Percentiles rank a stretch among this genome's conserved stretches.
These are phyloP conservation scores for Phanerodontia chrysosporium DNA, from an alignment of 768 basidiomycete genomes.

Conservation along the genomic window DNA sequence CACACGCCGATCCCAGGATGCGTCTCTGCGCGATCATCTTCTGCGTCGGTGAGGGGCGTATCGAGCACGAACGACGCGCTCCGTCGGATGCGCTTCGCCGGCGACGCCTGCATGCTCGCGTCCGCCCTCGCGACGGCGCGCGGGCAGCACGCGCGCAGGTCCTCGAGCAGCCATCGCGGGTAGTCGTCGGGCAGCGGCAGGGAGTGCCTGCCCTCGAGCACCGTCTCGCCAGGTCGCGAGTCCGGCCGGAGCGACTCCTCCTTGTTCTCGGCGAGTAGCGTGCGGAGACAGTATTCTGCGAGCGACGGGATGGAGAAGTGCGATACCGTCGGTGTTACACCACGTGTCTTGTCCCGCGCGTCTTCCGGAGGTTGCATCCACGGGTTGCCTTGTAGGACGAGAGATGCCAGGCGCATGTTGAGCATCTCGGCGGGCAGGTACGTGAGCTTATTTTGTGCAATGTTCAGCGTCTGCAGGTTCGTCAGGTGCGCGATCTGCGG, in stretches of 20 bases:
- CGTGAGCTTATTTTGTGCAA: conserved; percentile 52
- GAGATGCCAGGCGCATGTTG: conserved; percentile 45
- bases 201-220: conserved; percentile 22
- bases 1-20: conserved; percentile 44
- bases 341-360: background rate
- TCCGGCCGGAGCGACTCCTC: conserved; percentile 16
- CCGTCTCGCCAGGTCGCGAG: background rate
- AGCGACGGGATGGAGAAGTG: conserved; percentile 26
- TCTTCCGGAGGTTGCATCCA: conserved; percentile 38
- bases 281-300: conserved; percentile 35
- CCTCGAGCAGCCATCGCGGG: conserved; percentile 22
- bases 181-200: conserved; percentile 25
- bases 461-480: conserved; percentile 55
- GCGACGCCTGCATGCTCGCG: conserved; percentile 11
- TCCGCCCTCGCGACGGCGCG: conserved; percentile 21
- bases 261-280: conserved; percentile 32
- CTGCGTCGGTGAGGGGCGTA: background rate
- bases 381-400: conserved; percentile 56
- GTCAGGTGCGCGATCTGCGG: conserved; percentile 55
- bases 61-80: conserved; percentile 4
- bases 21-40: conserved; percentile 5
- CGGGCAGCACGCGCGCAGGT: conserved; percentile 26
- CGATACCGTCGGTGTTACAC: conserved; percentile 14
- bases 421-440: conserved; percentile 66
- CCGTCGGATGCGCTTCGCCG: conserved; percentile 3